A percentile compares a stretch with the other conserved stretches of the same genome.
Evolutionary conservation across 179 eudicot species (phyloP).

Genomic region (Drosera spatulata): DNA sequence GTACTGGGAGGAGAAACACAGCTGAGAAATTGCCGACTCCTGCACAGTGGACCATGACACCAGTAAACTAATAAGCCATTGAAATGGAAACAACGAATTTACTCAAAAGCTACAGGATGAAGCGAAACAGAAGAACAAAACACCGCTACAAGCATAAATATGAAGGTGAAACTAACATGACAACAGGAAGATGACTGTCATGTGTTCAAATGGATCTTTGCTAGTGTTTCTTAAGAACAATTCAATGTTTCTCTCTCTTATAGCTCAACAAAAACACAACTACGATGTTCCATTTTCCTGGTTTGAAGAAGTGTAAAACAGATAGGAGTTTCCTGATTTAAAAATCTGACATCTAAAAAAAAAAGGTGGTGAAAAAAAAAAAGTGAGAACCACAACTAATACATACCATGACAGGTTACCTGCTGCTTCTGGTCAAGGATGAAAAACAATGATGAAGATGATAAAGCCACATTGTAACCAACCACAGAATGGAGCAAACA

Average conservation of each 20-base stretch:
- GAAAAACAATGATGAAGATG: neutral
- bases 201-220: too few relatives aligned
- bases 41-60: conserved; percentile 19
- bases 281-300: neutral
- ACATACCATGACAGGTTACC: neutral
- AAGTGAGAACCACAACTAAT: neutral
- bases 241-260: neutral
- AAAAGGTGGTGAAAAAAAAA: neutral
- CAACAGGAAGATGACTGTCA: too few relatives aligned
- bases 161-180: too few relatives aligned
- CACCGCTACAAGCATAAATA: too few relatives aligned
- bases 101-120: neutral
- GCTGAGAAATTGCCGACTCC: conserved; percentile 77
- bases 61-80: neutral
- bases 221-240: neutral
- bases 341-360: neutral
- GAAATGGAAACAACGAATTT: neutral
- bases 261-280: neutral
- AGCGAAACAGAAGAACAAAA: neutral
- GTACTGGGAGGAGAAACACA: conserved; percentile 60
- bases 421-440: neutral
- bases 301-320: neutral
- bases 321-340: too few relatives aligned
- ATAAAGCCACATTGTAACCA: neutral
- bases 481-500: neutral